These are phyloP conservation scores for Dactylellina parvicollis DNA, from an alignment of 2,329 filamentous ascomycete genomes.

Conservation along the genomic window DNA sequence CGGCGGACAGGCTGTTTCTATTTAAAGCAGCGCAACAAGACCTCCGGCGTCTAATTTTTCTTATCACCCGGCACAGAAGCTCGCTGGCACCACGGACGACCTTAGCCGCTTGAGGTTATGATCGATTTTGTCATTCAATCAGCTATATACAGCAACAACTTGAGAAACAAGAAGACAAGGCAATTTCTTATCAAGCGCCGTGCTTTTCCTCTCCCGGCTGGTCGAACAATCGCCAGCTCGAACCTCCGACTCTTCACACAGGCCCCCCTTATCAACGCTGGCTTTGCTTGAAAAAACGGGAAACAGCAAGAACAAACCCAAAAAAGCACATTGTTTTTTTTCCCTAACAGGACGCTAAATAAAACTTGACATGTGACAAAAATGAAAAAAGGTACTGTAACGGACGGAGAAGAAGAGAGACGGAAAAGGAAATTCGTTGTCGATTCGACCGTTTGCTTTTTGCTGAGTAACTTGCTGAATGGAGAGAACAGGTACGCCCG, in stretches of 20 bases:
- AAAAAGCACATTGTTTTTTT: conserved; percentile 43
- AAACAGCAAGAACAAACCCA: conserved; percentile 45
- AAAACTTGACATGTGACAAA: conserved; percentile 52
- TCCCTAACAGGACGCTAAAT: conserved; percentile 53
- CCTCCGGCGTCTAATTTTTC: conserved; percentile 54
- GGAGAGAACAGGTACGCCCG: conserved; percentile 39
- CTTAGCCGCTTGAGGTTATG: conserved; percentile 38
- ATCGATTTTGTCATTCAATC: conserved; percentile 53
- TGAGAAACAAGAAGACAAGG: conserved; percentile 45
- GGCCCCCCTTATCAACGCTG: conserved; percentile 13
- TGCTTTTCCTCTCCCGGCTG: conserved; percentile 45
- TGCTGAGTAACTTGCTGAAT: conserved; percentile 42
- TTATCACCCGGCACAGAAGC: conserved; percentile 38
- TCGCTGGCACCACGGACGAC: conserved; percentile 40
- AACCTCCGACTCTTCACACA: conserved; percentile 49
- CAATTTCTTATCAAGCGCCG: conserved; percentile 54
- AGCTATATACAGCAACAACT: conserved; percentile 49
- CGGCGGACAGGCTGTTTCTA: conserved; percentile 34
- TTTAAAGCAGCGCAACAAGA: conserved; percentile 54
- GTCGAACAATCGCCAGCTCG: conserved; percentile 44
- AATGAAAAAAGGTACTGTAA: conserved; percentile 28
- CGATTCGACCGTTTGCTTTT: conserved; percentile 24
- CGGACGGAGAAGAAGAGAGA: conserved; percentile 5
- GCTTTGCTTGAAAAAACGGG: conserved; percentile 40
- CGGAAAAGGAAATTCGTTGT: conserved; percentile 47